Percentiles rank a stretch among this genome's conserved stretches.
phyloP scores from a whole-genome alignment of 2,329 filamentous ascomycete species.

The Penicillium sp. region DNA sequence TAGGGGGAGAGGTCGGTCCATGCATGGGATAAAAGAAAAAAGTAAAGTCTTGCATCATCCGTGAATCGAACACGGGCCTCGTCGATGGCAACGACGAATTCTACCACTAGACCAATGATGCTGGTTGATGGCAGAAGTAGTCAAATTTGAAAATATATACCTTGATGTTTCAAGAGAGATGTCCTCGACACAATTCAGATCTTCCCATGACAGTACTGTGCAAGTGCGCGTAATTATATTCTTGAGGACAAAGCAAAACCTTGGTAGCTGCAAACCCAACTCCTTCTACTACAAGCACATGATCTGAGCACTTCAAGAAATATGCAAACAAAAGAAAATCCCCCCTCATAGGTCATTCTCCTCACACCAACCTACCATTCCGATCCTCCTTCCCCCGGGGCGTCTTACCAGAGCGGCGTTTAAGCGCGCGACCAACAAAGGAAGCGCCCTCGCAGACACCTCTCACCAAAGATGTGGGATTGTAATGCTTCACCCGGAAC shows the following conservation, averaged over 20 bases:
- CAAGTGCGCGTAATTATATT: too few species aligned
- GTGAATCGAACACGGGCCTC: constrained; percentile 45
- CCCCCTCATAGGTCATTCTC: neutral
- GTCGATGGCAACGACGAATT: constrained; percentile 38
- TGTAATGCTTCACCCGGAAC: constrained; percentile 41
- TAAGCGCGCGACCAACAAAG: constrained; percentile 27
- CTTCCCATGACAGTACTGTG: too few species aligned
- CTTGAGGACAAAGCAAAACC: too few species aligned
- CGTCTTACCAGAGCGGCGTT: constrained; percentile 26
- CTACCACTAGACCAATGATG: constrained; percentile 41
- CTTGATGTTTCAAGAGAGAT: too few species aligned
- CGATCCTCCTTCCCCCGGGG: constrained; percentile 26
- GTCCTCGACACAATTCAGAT: too few species aligned
- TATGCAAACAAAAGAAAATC: neutral
- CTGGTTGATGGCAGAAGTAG: constrained; percentile 12
- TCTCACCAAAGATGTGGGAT: constrained; percentile 24
- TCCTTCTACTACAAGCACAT: too few species aligned
- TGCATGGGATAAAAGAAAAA: neutral
- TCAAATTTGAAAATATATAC: too few species aligned
- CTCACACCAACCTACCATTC: constrained; percentile 24
- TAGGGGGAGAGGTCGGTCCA: too few species aligned
- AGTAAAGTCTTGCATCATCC: constrained; percentile 34
- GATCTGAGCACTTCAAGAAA: too few species aligned
- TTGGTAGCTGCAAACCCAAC: too few species aligned
- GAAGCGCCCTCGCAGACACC: constrained; percentile 17